These are phyloP conservation scores for Candida caryicola DNA, from an alignment of 805 yeast genomes.

Conservation along the genomic window DNA sequence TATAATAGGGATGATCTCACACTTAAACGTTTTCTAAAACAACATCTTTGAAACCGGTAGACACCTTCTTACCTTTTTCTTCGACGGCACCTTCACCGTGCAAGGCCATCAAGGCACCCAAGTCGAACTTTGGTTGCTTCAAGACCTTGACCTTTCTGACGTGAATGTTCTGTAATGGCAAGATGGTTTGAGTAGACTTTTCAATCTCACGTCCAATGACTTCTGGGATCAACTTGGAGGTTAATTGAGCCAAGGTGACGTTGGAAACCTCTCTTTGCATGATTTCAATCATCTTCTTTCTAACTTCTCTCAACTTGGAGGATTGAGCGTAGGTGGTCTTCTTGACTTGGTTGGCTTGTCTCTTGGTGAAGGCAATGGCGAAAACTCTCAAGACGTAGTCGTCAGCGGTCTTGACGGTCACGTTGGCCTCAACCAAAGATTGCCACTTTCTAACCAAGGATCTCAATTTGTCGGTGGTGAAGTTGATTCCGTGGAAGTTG, in stretches of 20 bases:
- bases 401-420: constrained; percentile 96
- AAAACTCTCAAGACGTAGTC: constrained; percentile 96
- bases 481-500: constrained; percentile 99
- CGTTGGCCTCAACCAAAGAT: constrained; percentile 96
- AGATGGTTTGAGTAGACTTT: constrained; percentile 91
- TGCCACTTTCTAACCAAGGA: constrained; percentile 99
- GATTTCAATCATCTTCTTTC: constrained; percentile 95
- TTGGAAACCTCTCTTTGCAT: constrained; percentile 94
- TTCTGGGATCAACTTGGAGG: constrained; percentile 97
- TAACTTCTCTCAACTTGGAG: constrained; percentile 93
- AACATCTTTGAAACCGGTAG: constrained; percentile 95
- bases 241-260: constrained; percentile 94
- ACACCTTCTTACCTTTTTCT: constrained; percentile 98
- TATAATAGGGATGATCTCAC: constrained; percentile 1
- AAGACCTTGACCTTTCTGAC: constrained; percentile 98
- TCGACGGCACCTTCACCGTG: constrained; percentile 92
- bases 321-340: constrained; percentile 98
- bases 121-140: constrained; percentile 98
- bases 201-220: constrained; percentile 98
- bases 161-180: constrained; percentile 98
- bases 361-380: constrained; percentile 98
- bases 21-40: constrained; percentile 91
- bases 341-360: constrained; percentile 94
- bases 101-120: constrained; percentile 91
- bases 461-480: constrained; percentile 96